Conservation (phyloP, 345 rosid genomes). For the Moringa oleifera region DNA sequence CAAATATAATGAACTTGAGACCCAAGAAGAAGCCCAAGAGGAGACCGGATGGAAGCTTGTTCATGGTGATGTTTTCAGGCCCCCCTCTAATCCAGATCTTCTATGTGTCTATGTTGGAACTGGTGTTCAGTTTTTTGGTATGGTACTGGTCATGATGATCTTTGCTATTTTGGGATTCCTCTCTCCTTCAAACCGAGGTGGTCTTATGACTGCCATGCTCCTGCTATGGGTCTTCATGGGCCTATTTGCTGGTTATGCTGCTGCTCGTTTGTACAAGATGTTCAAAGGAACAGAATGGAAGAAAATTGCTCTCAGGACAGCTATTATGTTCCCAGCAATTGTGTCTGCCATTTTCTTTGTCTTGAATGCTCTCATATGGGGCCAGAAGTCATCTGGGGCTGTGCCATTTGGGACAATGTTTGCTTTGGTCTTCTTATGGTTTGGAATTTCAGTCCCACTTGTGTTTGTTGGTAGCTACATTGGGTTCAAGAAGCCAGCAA, state of each 20-base stretch:
- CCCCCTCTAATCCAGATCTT: constrained; percentile 60
- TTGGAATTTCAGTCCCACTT: constrained; percentile 73
- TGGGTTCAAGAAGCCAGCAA: constrained; percentile 67
- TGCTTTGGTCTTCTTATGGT: constrained; percentile 69
- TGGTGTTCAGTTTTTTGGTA: constrained; percentile 71
- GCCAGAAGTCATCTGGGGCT: constrained; percentile 81
- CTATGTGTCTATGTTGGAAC: constrained; percentile 72
- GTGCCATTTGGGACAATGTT: constrained; percentile 91
- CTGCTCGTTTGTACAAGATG: constrained; percentile 59
- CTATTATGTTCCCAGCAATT: constrained; percentile 60
- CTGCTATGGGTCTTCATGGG: constrained; percentile 87
- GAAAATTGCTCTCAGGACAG: constrained; percentile 67
- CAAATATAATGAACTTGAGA: constrained; percentile 73
- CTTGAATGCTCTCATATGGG: constrained; percentile 73
- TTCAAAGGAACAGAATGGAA: constrained; percentile 83
- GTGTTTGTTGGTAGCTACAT: constrained; percentile 61
- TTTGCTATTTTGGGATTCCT: constrained; percentile 76
- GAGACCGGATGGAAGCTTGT: constrained; percentile 88
- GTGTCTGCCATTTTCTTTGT: constrained; percentile 65
- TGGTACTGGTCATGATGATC: constrained; percentile 70
- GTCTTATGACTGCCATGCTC: constrained; percentile 86
- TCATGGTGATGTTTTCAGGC: constrained; percentile 76
- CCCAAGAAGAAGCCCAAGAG: constrained; percentile 85
- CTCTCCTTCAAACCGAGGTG: constrained; percentile 79
- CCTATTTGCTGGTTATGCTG: constrained; percentile 64